phyloP scores from a whole-genome alignment of 805 yeast genomes.

The Wickerhamiella lipophila region DNA sequence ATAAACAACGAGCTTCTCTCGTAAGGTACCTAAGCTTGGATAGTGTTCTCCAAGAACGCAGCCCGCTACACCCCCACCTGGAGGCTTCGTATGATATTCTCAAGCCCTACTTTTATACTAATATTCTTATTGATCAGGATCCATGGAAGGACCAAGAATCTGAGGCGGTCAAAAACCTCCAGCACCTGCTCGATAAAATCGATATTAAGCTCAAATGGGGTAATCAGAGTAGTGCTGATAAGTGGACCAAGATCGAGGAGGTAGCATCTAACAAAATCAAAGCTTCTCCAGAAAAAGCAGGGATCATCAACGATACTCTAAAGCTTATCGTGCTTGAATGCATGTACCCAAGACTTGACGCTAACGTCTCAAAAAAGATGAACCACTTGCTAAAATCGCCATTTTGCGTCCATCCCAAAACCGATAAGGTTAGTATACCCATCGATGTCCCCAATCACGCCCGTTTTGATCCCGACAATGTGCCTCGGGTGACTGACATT shows the following conservation, averaged over 20 bases:
- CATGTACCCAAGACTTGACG: slow-evolving; percentile 83
- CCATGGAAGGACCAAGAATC: slow-evolving; percentile 35
- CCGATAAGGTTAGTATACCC: slow-evolving; percentile 93
- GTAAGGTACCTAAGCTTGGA: slow-evolving; percentile 59
- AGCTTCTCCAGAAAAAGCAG: slow-evolving; percentile 67
- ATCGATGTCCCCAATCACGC: slow-evolving; percentile 28
- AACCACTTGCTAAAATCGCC: slow-evolving; percentile 92
- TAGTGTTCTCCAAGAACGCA: slow-evolving; percentile 42
- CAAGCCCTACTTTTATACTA: slow-evolving; percentile 47
- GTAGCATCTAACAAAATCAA: slow-evolving; percentile 34
- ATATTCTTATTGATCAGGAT: slow-evolving; percentile 69
- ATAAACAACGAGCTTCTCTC: slow-evolving; percentile 59
- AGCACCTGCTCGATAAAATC: neutral
- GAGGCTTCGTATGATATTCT: slow-evolving; percentile 60
- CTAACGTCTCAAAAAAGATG: slow-evolving; percentile 79
- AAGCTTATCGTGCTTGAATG: slow-evolving; percentile 5
- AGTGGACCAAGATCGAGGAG: slow-evolving; percentile 62
- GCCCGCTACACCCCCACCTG: slow-evolving; percentile 81
- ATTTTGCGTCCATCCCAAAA: slow-evolving; percentile 91
- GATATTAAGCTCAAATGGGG: slow-evolving; percentile 49
- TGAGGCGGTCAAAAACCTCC: slow-evolving; percentile 27
- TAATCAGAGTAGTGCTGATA: slow-evolving; percentile 42
- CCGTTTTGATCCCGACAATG: slow-evolving; percentile 63
- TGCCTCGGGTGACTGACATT: slow-evolving; percentile 60
- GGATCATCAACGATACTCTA: slow-evolving; percentile 47